A percentile compares a stretch with the other conserved stretches of the same genome.
phyloP scores from a whole-genome alignment of 2,329 filamentous ascomycete species.

The Phoma sp. region DNA sequence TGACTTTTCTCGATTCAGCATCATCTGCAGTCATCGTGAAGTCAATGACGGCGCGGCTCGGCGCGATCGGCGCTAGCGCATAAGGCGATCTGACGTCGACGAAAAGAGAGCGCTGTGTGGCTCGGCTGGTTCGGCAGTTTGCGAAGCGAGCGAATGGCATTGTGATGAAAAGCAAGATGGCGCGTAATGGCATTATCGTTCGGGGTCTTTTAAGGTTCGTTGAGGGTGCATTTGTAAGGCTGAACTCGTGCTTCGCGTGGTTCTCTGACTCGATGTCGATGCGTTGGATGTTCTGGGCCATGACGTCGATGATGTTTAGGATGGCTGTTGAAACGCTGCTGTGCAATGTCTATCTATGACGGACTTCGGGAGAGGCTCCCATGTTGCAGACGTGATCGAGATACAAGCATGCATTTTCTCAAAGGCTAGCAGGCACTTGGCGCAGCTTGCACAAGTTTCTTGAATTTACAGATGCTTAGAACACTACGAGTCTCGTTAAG shows the following conservation, averaged over 20 bases:
- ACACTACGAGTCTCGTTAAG: no score
- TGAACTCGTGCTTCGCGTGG: background rate
- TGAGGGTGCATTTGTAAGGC: conserved; percentile 9
- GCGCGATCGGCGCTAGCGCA: conserved; percentile 14
- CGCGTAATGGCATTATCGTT: background rate
- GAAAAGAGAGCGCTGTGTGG: background rate
- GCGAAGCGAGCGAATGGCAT: conserved; percentile 2
- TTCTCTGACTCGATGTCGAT: background rate
- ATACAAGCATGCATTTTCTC: no score
- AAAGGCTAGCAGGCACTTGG: no score
- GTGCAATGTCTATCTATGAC: no score
- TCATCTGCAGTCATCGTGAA: conserved; percentile 5
- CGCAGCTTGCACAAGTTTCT: no score
- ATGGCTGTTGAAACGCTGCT: no score
- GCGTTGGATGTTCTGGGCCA: background rate
- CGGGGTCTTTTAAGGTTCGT: conserved; percentile 1
- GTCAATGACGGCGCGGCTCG: conserved; percentile 19
- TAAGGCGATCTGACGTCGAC: conserved; percentile 10
- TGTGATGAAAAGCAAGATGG: background rate
- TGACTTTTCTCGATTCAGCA: background rate
- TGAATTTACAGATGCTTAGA: no score
- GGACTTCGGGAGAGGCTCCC: no score
- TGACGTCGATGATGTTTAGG: background rate
- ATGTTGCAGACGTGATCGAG: no score
- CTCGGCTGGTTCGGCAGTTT: background rate